These are phyloP conservation scores for Tulasnella sp. DNA, from an alignment of 768 basidiomycete species.

Conservation along the genomic window DNA sequence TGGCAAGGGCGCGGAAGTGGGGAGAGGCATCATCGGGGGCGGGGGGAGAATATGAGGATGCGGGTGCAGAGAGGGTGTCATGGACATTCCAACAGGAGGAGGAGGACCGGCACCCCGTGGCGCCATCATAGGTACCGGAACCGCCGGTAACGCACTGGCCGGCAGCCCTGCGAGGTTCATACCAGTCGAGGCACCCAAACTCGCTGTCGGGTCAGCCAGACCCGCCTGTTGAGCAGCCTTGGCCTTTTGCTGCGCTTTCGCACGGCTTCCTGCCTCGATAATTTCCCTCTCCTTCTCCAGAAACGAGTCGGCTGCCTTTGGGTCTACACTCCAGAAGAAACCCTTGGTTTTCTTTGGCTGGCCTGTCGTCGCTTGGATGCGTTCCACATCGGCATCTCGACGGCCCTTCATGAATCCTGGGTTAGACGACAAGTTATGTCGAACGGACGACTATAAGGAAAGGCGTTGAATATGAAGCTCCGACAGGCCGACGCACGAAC, in stretches of 20 bases:
- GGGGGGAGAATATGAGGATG: slow-evolving; percentile 20
- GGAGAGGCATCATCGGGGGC: slow-evolving; percentile 16
- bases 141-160: slow-evolving; percentile 7
- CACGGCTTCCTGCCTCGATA: slow-evolving; percentile 8
- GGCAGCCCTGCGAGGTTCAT: neutral
- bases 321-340: slow-evolving; percentile 89
- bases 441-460: slow-evolving; percentile 73
- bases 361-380: slow-evolving; percentile 11
- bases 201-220: neutral
- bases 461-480: slow-evolving; percentile 20
- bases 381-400: slow-evolving; percentile 59
- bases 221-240: slow-evolving; percentile 4
- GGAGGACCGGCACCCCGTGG: slow-evolving; percentile 4
- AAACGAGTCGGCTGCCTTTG: slow-evolving; percentile 59
- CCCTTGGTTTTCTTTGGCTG: slow-evolving; percentile 57
- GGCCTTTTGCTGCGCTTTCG: slow-evolving; percentile 17
- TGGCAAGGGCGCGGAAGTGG: neutral
- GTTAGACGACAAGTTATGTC: slow-evolving; percentile 91
- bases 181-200: neutral
- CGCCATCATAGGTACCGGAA: slow-evolving; percentile 1
- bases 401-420: slow-evolving; percentile 90
- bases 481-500: slow-evolving; percentile 20
- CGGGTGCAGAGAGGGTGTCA: slow-evolving; percentile 5
- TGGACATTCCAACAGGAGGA: slow-evolving; percentile 16
- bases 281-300: slow-evolving; percentile 56